Conservation (phyloP, 371 early-diverging fungal species). For the Zychaea mexicana region DNA sequence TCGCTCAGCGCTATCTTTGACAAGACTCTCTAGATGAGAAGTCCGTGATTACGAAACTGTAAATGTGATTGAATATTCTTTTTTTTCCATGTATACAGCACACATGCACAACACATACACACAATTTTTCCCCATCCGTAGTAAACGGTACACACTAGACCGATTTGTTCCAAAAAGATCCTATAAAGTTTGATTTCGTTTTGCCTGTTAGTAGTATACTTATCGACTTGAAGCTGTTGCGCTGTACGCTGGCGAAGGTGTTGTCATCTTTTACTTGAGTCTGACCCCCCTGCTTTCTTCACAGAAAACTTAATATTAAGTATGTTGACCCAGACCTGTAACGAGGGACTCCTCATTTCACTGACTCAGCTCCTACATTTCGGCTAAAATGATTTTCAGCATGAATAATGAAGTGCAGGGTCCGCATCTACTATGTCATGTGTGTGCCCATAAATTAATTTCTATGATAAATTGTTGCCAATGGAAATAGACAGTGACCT, state of each 20-base stretch:
- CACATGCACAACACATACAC: not conserved
- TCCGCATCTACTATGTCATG: not conserved
- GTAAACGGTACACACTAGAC: conserved; percentile 6
- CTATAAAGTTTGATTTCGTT: conserved; percentile 7
- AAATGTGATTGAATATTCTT: not conserved
- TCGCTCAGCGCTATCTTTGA: conserved; percentile 88
- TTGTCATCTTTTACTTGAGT: too few species aligned
- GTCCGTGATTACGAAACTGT: not conserved
- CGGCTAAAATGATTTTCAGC: not conserved
- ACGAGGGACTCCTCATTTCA: too few species aligned
- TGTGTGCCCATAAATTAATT: not conserved
- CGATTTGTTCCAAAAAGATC: conserved; percentile 5
- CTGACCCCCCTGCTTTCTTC: too few species aligned
- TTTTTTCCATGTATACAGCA: not conserved
- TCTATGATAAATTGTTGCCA: too few species aligned
- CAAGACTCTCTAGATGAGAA: conserved; percentile 48
- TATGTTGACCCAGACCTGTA: too few species aligned
- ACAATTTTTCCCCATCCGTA: not conserved
- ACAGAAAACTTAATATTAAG: too few species aligned
- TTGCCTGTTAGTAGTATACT: not conserved
- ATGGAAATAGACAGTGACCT: too few species aligned
- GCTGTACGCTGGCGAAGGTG: too few species aligned
- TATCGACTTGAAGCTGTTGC: too few species aligned
- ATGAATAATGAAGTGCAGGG: not conserved
- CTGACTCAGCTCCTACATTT: not conserved